Base-by-base conservation (phyloP, 805 yeast species). In the Cyberlindnera xishuangbannaensis region DNA sequence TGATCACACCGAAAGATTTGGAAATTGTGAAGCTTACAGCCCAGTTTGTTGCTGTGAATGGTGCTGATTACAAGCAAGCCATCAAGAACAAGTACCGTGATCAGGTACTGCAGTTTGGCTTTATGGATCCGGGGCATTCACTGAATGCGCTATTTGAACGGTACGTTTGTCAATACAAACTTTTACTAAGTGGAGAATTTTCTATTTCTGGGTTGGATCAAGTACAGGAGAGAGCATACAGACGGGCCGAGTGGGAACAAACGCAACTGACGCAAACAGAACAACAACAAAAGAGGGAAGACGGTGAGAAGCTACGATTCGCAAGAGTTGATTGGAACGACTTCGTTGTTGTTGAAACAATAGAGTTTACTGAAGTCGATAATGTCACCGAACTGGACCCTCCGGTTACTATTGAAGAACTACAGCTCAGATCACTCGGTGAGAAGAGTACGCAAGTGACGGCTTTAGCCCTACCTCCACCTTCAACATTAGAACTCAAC, bases 281-380 rank as follows among this genome's bases (percentile, higher is more conserved):
- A 28, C 62, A 62, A 33, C 60, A 60, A 7, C 52, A 52, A 23
- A 46, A 52, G 39, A 45, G 44, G 39, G 55, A 65, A 45, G 57
- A 59, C 39, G 41, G 54, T 34, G 31, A 56, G 51, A 67, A 67
- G 37, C 44, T 75, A 5, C 78, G 71, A 26, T 84, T 69, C 58
- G 85, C 88, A 0, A 71, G 82, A 8, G 78, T 86, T 15, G 87
- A 88, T 58, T 90, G 98, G 98, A 78, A 78, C 36, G 84, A 83
- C 41, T 90, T 88, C 51, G 65, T 69, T 2, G 65, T 84, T 13
- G 80, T 84, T 7, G 85, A 78, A 31, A 75, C 79, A 2, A 65
- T 87, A 11, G 76, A 69, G 30, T 80, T 86, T 44, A 73, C 73
- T 12, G 76, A 74, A 2, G 56, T 73, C 6, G 87, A 79, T 53